Evolutionary conservation across 2,329 filamentous ascomycete genomes (phyloP).

Genomic region (Cercospora sp.): DNA sequence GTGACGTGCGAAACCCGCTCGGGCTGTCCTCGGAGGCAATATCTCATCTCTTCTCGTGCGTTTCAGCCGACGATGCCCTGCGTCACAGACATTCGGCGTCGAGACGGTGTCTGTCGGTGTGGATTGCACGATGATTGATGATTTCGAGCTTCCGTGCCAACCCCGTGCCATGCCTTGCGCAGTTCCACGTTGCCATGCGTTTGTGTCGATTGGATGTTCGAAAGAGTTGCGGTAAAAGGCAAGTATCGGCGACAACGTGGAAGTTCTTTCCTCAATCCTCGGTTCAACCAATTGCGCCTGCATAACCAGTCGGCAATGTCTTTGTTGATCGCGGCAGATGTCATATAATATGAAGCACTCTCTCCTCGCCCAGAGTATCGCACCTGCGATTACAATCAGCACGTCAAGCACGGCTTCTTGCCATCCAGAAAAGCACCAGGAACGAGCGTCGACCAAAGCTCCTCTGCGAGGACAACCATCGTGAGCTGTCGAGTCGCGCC

Average conservation of each 20-base stretch:
- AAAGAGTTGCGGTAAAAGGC: neutral
- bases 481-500: neutral
- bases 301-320: neutral
- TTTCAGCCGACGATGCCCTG: neutral
- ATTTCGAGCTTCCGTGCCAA: neutral
- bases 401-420: neutral
- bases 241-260: neutral
- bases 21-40: slow-evolving; percentile 3
- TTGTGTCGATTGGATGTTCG: neutral
- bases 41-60: neutral
- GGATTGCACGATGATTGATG: neutral
- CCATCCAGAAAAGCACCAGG: neutral
- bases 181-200: neutral
- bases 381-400: neutral
- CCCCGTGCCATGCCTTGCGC: neutral
- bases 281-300: neutral
- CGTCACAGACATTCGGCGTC: neutral
- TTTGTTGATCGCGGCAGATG: neutral
- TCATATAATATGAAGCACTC: neutral
- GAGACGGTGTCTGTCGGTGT: neutral
- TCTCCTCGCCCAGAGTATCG: neutral
- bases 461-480: neutral
- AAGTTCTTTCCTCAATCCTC: neutral
- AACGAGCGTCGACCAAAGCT: neutral
- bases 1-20: slow-evolving; percentile 2